Conservation (phyloP, 352 stramenopile genomes). For the Aphanomyces stellatus region DNA sequence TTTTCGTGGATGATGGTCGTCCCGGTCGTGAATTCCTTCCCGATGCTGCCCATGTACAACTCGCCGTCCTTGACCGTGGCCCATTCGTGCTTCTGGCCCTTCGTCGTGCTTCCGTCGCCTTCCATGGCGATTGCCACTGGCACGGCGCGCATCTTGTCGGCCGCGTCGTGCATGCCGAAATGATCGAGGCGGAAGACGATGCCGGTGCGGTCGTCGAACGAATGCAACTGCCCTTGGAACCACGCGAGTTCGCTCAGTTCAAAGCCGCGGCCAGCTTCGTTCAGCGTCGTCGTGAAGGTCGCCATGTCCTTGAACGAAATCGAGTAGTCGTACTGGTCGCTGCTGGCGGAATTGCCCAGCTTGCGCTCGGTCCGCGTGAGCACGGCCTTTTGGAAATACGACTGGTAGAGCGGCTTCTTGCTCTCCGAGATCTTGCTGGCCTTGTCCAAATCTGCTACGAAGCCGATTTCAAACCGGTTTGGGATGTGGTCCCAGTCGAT, state of each 20-base stretch:
- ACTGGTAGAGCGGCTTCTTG: slow-evolving; percentile 88
- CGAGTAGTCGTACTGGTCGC: slow-evolving; percentile 27
- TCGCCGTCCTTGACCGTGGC: slow-evolving; percentile 97
- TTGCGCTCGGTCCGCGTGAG: slow-evolving; percentile 62
- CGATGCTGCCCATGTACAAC: slow-evolving; percentile 95
- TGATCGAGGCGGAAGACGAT: slow-evolving; percentile 97
- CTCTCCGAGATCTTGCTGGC: slow-evolving; percentile 78
- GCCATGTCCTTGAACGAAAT: slow-evolving; percentile 58
- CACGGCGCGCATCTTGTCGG: slow-evolving; percentile 76
- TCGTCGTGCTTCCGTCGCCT: slow-evolving; percentile 92
- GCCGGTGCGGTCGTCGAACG: slow-evolving; percentile 97
- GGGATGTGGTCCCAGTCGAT: slow-evolving; percentile 8
- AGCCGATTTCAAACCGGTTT: slow-evolving; percentile 64
- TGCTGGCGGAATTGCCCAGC: slow-evolving; percentile 17
- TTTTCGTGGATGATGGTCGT: slow-evolving; percentile 91
- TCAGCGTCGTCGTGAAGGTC: slow-evolving; percentile 77
- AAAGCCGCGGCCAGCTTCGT: slow-evolving; percentile 93
- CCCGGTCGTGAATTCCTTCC: slow-evolving; percentile 91
- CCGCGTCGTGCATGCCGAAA: slow-evolving; percentile 38
- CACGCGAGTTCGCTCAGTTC: slow-evolving; percentile 92
- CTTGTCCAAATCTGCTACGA: slow-evolving; percentile 96
- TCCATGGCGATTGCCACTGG: slow-evolving; percentile 96
- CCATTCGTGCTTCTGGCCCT: slow-evolving; percentile 99
- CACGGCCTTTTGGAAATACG: slow-evolving; percentile 85
- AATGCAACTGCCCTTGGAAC: slow-evolving; percentile 86